phyloP scores from a whole-genome alignment of 2,329 filamentous ascomycete genomes.

The Cladophialophora chaetospira region DNA sequence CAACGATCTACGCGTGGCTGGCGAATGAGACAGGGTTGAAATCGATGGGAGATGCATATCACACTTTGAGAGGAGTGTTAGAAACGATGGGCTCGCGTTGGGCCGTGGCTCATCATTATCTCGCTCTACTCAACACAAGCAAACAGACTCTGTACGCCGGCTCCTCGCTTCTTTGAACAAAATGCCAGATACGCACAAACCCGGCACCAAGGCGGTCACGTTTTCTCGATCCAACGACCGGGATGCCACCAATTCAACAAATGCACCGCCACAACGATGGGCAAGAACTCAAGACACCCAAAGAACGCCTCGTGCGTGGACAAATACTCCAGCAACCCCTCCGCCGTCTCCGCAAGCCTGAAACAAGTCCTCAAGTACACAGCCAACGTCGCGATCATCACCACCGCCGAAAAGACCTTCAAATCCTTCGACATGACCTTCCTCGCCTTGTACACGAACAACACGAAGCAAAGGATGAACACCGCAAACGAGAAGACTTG shows the following conservation, averaged over 20 bases:
- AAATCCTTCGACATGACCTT: slow-evolving; percentile 25
- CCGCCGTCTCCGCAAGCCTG: slow-evolving; percentile 56
- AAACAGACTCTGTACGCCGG: slow-evolving; percentile 25
- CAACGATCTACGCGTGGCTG: slow-evolving; percentile 40
- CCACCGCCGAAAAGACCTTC: slow-evolving; percentile 45
- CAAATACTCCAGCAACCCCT: slow-evolving; percentile 51
- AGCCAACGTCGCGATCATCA: slow-evolving; percentile 50
- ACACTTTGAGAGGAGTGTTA: slow-evolving; percentile 25
- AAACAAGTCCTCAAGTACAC: slow-evolving; percentile 58
- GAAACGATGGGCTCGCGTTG: slow-evolving; percentile 29
- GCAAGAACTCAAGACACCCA: slow-evolving; percentile 57
- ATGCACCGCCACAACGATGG: slow-evolving; percentile 53
- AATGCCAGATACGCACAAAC: background rate
- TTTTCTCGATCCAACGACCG: slow-evolving; percentile 39
- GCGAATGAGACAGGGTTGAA: slow-evolving; percentile 37
- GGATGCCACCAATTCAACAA: slow-evolving; percentile 52
- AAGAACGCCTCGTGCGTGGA: slow-evolving; percentile 57
- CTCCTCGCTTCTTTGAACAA: slow-evolving; percentile 7
- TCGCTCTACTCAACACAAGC: slow-evolving; percentile 29
- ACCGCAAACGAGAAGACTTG: slow-evolving; percentile 56
- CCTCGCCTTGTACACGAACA: slow-evolving; percentile 47
- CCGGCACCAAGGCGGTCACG: background rate
- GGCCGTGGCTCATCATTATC: slow-evolving; percentile 33
- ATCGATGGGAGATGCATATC: slow-evolving; percentile 26
- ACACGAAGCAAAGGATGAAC: slow-evolving; percentile 47